These are phyloP conservation scores for Spergularia bocconei DNA, from an alignment of 148 eudicot genomes.

Conservation along the genomic window DNA sequence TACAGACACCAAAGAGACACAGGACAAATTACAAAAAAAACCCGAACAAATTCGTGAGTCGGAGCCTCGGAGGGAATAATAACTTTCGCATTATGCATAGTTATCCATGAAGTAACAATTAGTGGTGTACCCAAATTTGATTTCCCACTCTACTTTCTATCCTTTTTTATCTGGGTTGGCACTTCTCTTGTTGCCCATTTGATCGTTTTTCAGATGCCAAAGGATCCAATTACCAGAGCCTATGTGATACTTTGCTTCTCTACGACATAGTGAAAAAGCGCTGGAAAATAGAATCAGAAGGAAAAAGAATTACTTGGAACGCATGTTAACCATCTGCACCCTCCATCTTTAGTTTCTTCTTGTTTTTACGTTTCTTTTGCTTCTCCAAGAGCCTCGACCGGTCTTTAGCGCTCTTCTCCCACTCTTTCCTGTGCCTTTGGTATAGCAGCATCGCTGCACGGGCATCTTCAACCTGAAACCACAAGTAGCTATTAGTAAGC, in stretches of 20 bases:
- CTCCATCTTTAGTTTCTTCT: conserved; percentile 36
- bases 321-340: neutral
- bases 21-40: conserved; percentile 5
- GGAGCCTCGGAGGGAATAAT: conserved; percentile 12
- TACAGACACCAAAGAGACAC: conserved; percentile 14
- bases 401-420: conserved; percentile 79
- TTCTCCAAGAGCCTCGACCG: conserved; percentile 48
- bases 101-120: neutral
- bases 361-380: conserved; percentile 70
- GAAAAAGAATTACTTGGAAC: neutral
- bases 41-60: neutral
- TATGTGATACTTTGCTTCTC: neutral
- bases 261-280: neutral
- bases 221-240: conserved; percentile 6
- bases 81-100: conserved; percentile 16
- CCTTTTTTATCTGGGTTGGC: conserved; percentile 10
- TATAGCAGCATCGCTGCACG: conserved; percentile 95
- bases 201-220: conserved; percentile 10
- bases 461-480: conserved; percentile 80
- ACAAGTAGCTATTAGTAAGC: neutral
- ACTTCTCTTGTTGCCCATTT: conserved; percentile 20
- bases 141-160: conserved; percentile 1
- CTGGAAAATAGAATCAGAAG: neutral
- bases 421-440: conserved; percentile 61
- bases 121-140: conserved; percentile 21